These are phyloP conservation scores for Aspergillus fumigatiaffinis DNA, from an alignment of 2,329 filamentous ascomycete genomes.

Conservation along the genomic window DNA sequence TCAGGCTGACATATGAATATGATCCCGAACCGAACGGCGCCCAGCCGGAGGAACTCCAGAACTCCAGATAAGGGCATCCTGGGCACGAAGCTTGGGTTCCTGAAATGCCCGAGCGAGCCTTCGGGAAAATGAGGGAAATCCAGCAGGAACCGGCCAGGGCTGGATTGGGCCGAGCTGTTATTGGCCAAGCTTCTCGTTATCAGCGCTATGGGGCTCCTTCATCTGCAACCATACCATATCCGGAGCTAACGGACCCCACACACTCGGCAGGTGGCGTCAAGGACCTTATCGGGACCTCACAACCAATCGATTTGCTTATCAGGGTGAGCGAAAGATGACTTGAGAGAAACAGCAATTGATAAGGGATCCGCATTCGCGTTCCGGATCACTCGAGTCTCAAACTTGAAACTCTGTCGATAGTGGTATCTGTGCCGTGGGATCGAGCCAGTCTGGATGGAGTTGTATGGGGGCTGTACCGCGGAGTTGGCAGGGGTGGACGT, in stretches of 20 bases:
- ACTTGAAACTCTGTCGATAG: neutral
- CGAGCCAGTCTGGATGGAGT: neutral
- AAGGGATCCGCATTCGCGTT: neutral
- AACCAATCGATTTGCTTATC: constrained; percentile 11
- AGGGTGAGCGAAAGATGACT: constrained; percentile 8
- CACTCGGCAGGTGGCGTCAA: constrained; percentile 11
- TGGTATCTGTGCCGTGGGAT: neutral
- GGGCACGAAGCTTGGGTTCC: neutral
- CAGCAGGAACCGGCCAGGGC: neutral
- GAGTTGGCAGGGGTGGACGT: neutral
- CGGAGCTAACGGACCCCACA: constrained; percentile 5
- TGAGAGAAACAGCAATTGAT: constrained; percentile 15
- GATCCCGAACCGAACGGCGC: neutral
- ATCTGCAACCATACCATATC: constrained; percentile 4
- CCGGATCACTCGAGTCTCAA: neutral
- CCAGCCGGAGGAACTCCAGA: neutral
- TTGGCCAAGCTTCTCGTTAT: constrained; percentile 16
- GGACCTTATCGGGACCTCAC: constrained; percentile 15
- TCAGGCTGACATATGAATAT: neutral
- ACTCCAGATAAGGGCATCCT: neutral
- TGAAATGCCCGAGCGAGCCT: constrained; percentile 8
- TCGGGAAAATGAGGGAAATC: constrained; percentile 9
- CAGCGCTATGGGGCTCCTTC: constrained; percentile 8
- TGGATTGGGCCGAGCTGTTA: neutral
- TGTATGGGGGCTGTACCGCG: neutral